Conservation (phyloP, 768 basidiomycete genomes). For the Suillus occidentalis region DNA sequence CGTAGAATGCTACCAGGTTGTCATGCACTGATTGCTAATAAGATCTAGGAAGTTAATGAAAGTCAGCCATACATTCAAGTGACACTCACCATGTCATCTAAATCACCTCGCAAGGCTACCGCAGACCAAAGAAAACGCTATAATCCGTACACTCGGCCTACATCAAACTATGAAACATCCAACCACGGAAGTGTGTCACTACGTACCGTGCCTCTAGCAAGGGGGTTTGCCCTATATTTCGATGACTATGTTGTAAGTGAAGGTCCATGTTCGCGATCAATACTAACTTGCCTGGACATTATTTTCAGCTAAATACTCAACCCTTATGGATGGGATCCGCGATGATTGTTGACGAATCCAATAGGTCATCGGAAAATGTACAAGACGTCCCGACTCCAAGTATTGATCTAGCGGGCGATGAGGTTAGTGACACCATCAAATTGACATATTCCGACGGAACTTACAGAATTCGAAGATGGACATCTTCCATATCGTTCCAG, state of each 20-base stretch:
- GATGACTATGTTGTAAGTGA: background rate
- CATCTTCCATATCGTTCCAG: background rate
- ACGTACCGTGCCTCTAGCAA: background rate
- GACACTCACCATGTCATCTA: background rate
- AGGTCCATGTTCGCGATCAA: background rate
- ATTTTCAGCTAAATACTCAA: background rate
- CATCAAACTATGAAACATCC: background rate
- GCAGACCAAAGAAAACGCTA: background rate
- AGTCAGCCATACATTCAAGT: background rate
- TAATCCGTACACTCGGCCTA: background rate
- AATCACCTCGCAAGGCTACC: background rate
- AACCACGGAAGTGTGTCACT: background rate
- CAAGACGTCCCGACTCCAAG: background rate
- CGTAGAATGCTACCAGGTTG: background rate
- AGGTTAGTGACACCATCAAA: background rate
- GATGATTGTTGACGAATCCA: background rate
- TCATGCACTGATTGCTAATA: background rate
- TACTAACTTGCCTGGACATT: background rate
- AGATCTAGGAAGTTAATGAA: background rate
- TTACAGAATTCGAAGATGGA: background rate
- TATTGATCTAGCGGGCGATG: background rate
- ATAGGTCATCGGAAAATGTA: background rate
- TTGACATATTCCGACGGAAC: background rate
- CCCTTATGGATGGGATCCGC: background rate
- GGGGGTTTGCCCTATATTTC: background rate